Percentiles rank a stretch among this genome's conserved stretches.
These are phyloP conservation scores for Hamigera avellanea DNA, from an alignment of 495 filamentous ascomycete genomes.

Conservation along the genomic window DNA sequence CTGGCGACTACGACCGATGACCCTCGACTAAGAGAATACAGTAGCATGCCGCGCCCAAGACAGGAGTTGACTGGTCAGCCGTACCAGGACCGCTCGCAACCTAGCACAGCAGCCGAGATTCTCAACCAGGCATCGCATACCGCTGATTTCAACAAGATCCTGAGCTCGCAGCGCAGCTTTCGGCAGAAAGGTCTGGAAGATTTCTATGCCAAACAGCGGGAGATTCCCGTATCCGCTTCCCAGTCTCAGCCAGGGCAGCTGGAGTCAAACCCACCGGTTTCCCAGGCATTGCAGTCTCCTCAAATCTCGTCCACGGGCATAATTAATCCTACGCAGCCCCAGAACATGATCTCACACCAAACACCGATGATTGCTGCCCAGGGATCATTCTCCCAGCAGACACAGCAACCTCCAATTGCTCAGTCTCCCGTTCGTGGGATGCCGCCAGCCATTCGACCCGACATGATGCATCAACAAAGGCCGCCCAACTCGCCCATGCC, in stretches of 20 bases:
- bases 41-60: slow-evolving; percentile 68
- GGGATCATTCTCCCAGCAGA: background rate
- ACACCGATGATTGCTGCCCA: slow-evolving; percentile 31
- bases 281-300: slow-evolving; percentile 33
- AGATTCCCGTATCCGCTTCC: slow-evolving; percentile 46
- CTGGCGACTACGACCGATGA: slow-evolving; percentile 67
- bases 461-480: slow-evolving; percentile 33
- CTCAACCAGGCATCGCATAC: slow-evolving; percentile 79
- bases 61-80: slow-evolving; percentile 84
- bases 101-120: slow-evolving; percentile 71
- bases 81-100: slow-evolving; percentile 77
- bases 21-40: slow-evolving; percentile 67
- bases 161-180: slow-evolving; percentile 62
- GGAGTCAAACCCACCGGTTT: slow-evolving; percentile 35
- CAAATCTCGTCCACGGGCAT: slow-evolving; percentile 27
- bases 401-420: background rate
- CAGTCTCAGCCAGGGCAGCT: slow-evolving; percentile 37
- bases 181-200: slow-evolving; percentile 66
- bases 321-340: slow-evolving; percentile 26
- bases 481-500: slow-evolving; percentile 28
- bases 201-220: slow-evolving; percentile 67
- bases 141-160: slow-evolving; percentile 77
- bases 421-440: slow-evolving; percentile 30
- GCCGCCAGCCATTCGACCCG: slow-evolving; percentile 30
- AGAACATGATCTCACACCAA: slow-evolving; percentile 28